Percentiles rank a stretch among this genome's conserved stretches.
Conservation (phyloP, 768 basidiomycete species). For the Trametopsis cervina region DNA sequence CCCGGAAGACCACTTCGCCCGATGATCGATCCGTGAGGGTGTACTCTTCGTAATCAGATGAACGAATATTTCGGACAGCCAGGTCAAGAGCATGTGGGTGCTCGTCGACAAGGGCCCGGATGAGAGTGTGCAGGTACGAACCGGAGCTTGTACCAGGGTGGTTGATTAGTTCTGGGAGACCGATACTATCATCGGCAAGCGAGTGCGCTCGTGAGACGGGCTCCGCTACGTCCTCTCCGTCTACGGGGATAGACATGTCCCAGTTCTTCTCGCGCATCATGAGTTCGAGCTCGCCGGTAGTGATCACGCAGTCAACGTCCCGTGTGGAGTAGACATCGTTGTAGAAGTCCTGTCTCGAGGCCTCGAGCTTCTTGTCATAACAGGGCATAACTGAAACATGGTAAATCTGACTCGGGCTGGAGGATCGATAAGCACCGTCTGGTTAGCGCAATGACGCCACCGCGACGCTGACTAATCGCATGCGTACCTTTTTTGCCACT, state of each 20-base stretch:
- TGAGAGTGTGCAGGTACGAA: constrained; percentile 81
- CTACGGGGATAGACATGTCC: constrained; percentile 58
- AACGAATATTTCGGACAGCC: constrained; percentile 52
- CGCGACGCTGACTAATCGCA: background rate
- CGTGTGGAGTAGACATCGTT: constrained; percentile 73
- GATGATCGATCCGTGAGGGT: constrained; percentile 38
- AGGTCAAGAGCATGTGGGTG: constrained; percentile 37
- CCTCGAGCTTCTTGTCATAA: constrained; percentile 99
- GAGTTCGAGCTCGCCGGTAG: constrained; percentile 87
- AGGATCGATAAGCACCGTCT: no score
- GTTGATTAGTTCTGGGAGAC: constrained; percentile 64
- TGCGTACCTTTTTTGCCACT: constrained; percentile 65
- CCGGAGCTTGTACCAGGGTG: constrained; percentile 89
- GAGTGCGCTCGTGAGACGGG: background rate
- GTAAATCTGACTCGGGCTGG: constrained; percentile 82
- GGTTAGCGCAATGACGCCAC: no score
- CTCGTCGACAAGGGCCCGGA: constrained; percentile 42
- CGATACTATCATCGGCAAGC: constrained; percentile 8
- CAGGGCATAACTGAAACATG: constrained; percentile 99
- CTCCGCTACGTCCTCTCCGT: constrained; percentile 33
- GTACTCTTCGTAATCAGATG: constrained; percentile 75
- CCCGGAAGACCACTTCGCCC: constrained; percentile 74
- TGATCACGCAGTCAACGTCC: constrained; percentile 96
- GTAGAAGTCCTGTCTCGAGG: constrained; percentile 91
- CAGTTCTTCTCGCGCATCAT: constrained; percentile 79